Percentiles rank a stretch among this genome's conserved stretches.
phyloP scores from a whole-genome alignment of 1,284 basidiomycete genomes.

The Acaromyces ingoldii region DNA sequence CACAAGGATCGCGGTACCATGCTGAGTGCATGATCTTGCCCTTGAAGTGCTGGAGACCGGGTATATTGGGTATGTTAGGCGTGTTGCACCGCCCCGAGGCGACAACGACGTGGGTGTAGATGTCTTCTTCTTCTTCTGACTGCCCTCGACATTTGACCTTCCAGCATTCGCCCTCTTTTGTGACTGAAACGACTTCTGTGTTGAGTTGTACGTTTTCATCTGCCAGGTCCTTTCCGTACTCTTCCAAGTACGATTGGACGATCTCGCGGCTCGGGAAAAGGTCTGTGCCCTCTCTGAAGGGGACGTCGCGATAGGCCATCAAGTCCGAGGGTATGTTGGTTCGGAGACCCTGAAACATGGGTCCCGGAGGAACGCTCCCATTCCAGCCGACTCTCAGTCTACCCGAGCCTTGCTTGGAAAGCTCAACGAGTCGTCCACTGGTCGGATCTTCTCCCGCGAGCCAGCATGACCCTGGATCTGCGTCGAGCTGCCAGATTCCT shows the following conservation, averaged over 20 bases:
- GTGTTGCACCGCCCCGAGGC: slow-evolving; percentile 57
- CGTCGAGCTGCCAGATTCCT: slow-evolving; percentile 39
- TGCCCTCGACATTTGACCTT: background rate
- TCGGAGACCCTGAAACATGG: slow-evolving; percentile 47
- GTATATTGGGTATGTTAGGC: slow-evolving; percentile 54
- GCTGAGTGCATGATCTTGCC: slow-evolving; percentile 54
- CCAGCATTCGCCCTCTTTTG: too few relatives aligned
- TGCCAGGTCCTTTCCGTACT: slow-evolving; percentile 35
- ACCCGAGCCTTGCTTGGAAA: too few relatives aligned
- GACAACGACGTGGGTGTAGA: slow-evolving; percentile 37
- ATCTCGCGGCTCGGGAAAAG: slow-evolving; percentile 24
- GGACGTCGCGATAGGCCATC: slow-evolving; percentile 49
- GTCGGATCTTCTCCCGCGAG: slow-evolving; percentile 20
- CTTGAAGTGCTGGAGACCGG: slow-evolving; percentile 52
- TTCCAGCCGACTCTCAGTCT: slow-evolving; percentile 1
- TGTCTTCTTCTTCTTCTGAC: slow-evolving; percentile 6
- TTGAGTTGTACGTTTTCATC: background rate
- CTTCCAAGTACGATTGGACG: slow-evolving; percentile 52
- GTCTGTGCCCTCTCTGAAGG: slow-evolving; percentile 20
- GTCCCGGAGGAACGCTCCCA: slow-evolving; percentile 15
- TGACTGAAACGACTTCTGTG: background rate
- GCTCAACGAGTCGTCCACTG: too few relatives aligned
- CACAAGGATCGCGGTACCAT: slow-evolving; percentile 54
- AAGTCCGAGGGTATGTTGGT: slow-evolving; percentile 49
- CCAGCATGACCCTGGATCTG: slow-evolving; percentile 25